Percentiles rank a stretch among this genome's conserved stretches.
Conservation (phyloP, 202 grass and related monocot species). For the Saccharum hybrid region DNA sequence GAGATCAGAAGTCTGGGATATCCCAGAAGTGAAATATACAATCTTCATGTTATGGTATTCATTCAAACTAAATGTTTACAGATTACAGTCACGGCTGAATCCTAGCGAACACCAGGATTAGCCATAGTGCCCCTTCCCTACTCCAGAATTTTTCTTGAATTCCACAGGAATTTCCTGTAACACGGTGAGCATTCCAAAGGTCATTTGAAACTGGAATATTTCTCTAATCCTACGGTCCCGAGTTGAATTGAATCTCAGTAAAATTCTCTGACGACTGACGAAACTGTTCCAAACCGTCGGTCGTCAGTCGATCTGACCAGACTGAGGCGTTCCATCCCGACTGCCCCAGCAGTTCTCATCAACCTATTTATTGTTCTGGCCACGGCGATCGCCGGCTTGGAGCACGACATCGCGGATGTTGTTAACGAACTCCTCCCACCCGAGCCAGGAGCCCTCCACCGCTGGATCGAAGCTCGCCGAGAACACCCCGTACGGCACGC, state of each 20-base stretch:
- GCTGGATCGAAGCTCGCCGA: slow-evolving; percentile 54
- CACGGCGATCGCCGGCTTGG: neutral
- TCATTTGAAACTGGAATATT: too few species aligned
- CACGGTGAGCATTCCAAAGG: too few species aligned
- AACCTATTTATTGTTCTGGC: slow-evolving; percentile 5
- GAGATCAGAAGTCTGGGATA: neutral
- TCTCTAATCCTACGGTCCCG: neutral
- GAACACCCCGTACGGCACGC: slow-evolving; percentile 55
- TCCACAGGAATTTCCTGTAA: too few species aligned
- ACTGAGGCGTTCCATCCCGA: neutral
- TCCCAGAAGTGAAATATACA: neutral
- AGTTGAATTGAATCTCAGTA: neutral
- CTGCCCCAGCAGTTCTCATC: neutral
- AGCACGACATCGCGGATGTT: slow-evolving; percentile 44
- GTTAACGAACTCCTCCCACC: slow-evolving; percentile 50
- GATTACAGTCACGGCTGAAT: neutral
- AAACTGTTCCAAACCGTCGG: neutral
- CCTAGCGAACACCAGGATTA: neutral
- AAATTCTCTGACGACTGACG: neutral
- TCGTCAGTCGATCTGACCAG: too few species aligned
- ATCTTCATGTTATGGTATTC: neutral
- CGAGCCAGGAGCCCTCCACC: slow-evolving; percentile 45
- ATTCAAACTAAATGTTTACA: neutral
- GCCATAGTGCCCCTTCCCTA: neutral
- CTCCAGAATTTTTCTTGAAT: neutral